Conservation (phyloP, 805 yeast species). For the Zygotorulaspora chibaensis region DNA sequence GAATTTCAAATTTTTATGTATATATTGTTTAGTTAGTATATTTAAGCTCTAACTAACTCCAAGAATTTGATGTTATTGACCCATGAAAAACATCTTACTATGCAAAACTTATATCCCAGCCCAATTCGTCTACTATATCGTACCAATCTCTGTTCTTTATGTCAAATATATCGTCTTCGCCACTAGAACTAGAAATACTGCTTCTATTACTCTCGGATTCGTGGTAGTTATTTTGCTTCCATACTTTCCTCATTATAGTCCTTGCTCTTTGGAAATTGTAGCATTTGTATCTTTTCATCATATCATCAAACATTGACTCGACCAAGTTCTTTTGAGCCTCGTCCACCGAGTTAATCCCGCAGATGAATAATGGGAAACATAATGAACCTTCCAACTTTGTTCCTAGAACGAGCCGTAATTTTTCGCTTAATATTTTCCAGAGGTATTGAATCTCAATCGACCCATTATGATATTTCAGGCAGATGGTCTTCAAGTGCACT, state of each 20-base stretch:
- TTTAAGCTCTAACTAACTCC: not conserved
- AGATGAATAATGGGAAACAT: conserved; percentile 73
- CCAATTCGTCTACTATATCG: conserved; percentile 55
- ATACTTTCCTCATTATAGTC: conserved; percentile 39
- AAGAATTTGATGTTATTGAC: not conserved
- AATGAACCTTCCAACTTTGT: conserved; percentile 66
- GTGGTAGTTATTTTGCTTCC: conserved; percentile 36
- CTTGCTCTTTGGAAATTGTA: conserved; percentile 51
- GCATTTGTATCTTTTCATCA: conserved; percentile 61
- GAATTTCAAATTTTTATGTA: not conserved
- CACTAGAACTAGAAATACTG: conserved; percentile 20
- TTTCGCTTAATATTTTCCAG: conserved; percentile 47
- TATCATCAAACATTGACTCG: conserved; percentile 48
- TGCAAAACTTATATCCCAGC: conserved; percentile 81
- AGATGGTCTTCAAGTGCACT: conserved; percentile 63
- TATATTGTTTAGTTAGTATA: conserved; percentile 1
- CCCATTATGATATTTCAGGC: conserved; percentile 33
- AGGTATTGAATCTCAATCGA: conserved; percentile 60
- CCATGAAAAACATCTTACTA: conserved; percentile 3
- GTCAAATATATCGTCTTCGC: conserved; percentile 47
- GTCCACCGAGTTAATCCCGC: conserved; percentile 63
- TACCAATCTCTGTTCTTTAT: conserved; percentile 53
- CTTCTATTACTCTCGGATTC: conserved; percentile 4
- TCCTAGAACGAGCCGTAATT: conserved; percentile 58
- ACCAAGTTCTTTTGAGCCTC: conserved; percentile 50